Conservation (phyloP, 2,329 filamentous ascomycete genomes). For the Penicillium sp. region DNA sequence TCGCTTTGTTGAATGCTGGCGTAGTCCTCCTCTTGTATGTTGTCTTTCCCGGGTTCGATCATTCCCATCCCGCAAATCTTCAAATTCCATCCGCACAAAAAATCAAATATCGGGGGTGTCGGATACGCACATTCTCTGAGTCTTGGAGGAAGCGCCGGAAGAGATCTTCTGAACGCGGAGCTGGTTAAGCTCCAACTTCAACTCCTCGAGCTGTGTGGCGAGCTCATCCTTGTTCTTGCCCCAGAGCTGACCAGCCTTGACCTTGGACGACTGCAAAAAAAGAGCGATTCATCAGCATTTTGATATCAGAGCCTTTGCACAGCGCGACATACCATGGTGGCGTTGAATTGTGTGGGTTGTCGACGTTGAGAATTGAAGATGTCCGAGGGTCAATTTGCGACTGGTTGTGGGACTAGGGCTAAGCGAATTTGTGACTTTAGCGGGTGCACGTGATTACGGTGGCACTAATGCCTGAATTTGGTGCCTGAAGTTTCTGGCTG, state of each 20-base stretch:
- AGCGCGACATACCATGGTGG: constrained; percentile 45
- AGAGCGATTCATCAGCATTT: constrained; percentile 26
- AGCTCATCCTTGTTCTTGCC: constrained; percentile 99
- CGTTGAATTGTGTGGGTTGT: constrained; percentile 45
- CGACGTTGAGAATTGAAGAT: constrained; percentile 47
- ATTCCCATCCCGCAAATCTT: constrained; percentile 13
- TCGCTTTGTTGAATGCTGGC: background rate
- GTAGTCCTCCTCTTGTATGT: background rate
- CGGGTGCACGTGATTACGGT: constrained; percentile 26
- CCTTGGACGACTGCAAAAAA: constrained; percentile 62
- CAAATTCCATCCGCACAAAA: constrained; percentile 16
- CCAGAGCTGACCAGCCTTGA: constrained; percentile 97
- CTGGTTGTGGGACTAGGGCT: constrained; percentile 50
- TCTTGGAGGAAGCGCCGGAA: constrained; percentile 86
- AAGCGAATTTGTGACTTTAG: constrained; percentile 40
- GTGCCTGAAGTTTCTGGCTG: constrained; percentile 3
- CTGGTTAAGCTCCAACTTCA: constrained; percentile 95
- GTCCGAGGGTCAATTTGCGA: constrained; percentile 40
- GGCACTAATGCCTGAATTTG: constrained; percentile 6
- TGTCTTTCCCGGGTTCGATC: constrained; percentile 6
- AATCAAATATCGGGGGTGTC: constrained; percentile 18
- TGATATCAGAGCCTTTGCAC: constrained; percentile 12
- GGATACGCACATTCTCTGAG: constrained; percentile 86
- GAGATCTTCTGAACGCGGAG: constrained; percentile 98
- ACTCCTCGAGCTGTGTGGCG: constrained; percentile 88